Evolutionary conservation across 768 basidiomycete genomes (phyloP).

Genomic region (Suillus luteus): DNA sequence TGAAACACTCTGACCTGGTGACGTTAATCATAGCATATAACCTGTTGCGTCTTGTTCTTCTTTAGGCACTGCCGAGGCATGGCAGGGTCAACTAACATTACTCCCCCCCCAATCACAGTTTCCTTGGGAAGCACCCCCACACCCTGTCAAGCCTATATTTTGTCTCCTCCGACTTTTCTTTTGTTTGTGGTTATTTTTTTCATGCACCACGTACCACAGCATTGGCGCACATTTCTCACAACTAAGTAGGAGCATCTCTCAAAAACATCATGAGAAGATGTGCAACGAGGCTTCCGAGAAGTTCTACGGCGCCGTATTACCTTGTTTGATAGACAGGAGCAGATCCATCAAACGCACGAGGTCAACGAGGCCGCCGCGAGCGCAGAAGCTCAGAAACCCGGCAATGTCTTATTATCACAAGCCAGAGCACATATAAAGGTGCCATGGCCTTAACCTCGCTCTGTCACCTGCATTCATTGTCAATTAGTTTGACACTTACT

Average conservation of each 20-base stretch:
- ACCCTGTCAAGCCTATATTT: slow-evolving; percentile 7
- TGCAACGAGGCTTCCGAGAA: not conserved
- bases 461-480: not conserved
- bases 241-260: not conserved
- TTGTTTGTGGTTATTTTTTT: not conserved
- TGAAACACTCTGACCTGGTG: not conserved
- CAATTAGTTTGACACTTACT: not conserved
- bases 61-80: slow-evolving; percentile 1
- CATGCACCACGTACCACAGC: not conserved
- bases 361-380: slow-evolving; percentile 2
- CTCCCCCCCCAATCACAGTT: not conserved
- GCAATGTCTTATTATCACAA: not conserved
- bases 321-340: not conserved
- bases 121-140: slow-evolving; percentile 3
- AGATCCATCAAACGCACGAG: not conserved
- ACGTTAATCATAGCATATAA: slow-evolving; percentile 8
- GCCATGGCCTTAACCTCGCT: not conserved
- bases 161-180: not conserved
- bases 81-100: not conserved
- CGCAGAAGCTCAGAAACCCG: not conserved
- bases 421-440: not conserved
- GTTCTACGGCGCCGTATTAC: not conserved
- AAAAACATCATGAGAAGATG: slow-evolving; percentile 4
- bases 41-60: not conserved
- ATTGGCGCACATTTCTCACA: not conserved